Conservation (phyloP, 768 basidiomycete genomes). For the Suillus spraguei region DNA sequence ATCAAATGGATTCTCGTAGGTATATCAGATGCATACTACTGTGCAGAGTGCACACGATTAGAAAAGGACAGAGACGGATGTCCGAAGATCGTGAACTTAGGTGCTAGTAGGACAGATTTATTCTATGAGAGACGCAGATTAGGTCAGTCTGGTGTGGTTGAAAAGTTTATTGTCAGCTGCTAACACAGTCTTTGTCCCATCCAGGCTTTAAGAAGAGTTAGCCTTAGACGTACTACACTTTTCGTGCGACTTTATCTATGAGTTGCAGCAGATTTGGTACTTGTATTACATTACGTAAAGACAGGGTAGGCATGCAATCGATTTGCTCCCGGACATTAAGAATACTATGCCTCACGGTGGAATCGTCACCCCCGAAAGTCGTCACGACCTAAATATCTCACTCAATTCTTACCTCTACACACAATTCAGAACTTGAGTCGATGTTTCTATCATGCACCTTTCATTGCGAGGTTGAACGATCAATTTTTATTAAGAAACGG, state of each 20-base stretch:
- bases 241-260: neutral
- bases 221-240: conserved; percentile 2
- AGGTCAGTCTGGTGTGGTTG: conserved; percentile 45
- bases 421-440: too few species aligned
- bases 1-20: conserved; percentile 46
- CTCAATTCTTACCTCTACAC: too few species aligned
- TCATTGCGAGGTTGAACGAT: too few species aligned
- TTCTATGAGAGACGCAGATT: conserved; percentile 90
- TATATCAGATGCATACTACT: conserved; percentile 99
- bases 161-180: neutral
- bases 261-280: neutral
- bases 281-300: neutral
- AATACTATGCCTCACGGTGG: too few species aligned
- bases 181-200: neutral
- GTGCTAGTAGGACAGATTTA: conserved; percentile 88
- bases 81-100: conserved; percentile 97
- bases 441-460: too few species aligned
- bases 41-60: conserved; percentile 93
- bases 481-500: too few species aligned
- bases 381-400: too few species aligned
- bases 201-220: conserved; percentile 38
- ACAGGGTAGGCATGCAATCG: neutral
- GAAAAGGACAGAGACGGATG: conserved; percentile 99
- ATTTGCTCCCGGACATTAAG: neutral
- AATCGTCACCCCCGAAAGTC: too few species aligned